Base-by-base conservation (phyloP, 2,329 filamentous ascomycete species). In the Pseudogymnoascus sp. region DNA sequence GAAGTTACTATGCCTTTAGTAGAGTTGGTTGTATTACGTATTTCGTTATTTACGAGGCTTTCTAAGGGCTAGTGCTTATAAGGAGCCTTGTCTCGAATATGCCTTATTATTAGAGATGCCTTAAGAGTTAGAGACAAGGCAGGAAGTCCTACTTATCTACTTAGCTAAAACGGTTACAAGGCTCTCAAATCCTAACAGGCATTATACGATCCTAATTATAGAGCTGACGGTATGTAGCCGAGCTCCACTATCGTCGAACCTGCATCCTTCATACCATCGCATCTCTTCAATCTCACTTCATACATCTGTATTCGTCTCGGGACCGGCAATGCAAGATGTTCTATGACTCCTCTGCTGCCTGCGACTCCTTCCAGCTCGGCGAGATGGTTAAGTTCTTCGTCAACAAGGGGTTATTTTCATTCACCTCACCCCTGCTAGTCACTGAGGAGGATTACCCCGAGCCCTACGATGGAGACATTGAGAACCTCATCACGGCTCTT, bases 341-440 rank as follows among this genome's bases (percentile, higher is more conserved):
- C 62, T 92, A 92, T 74, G 88, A 90, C 70, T 86, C 85, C 1
- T 89, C 85, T 66, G 75, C 82, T 1, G 84, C 88, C 44, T 92
- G 89, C 73, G 89, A 93, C 75, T 87, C 85, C 1, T 93, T 88
- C 70, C 89, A 93, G 74, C 82, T 93, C 0, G 89, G 89, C 21
- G 88, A 92, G 75, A 90, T 90, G 80, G 76, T 91, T 67, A 86
- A 85, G 68, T 92, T 92, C 74, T 82, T 92, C 36, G 76, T 79
- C 13, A 80, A 81, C 67, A 84, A 85, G 67, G 80, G 82, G 28
- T 82, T 90, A 0, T 70, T 91, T 3, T 82, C 80, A 38, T 85
- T 84, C 66, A 79, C 80, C 36, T 77, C 82, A 0, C 69, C 72
- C 2, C 82, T 81, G 1, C 70, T 81, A 5, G 70, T 73, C 11